Conservation (phyloP, 495 filamentous ascomycete species). For the Tetracladium marchalianum region DNA sequence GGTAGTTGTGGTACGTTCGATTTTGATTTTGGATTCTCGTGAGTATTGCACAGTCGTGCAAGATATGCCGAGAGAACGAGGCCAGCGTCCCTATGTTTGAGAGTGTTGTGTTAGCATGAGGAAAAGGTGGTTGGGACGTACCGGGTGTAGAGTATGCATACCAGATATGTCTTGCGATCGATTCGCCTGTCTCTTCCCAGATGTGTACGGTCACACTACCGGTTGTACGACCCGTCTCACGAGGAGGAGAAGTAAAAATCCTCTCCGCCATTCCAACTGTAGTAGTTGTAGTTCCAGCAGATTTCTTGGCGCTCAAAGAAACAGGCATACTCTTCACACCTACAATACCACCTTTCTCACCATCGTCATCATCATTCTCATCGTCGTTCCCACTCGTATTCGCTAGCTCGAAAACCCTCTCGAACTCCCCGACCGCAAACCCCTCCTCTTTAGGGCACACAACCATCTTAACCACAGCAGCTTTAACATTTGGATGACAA, state of each 20-base stretch:
- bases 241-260: conserved; percentile 1
- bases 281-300: neutral
- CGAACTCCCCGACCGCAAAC: conserved; percentile 27
- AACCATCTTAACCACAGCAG: conserved; percentile 7
- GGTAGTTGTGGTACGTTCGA: neutral
- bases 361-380: conserved; percentile 3
- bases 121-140: conserved; percentile 5
- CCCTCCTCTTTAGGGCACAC: conserved; percentile 9
- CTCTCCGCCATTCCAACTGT: conserved; percentile 9
- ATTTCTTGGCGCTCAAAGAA: neutral
- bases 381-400: conserved; percentile 4
- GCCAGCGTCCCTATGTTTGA: conserved; percentile 53
- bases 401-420: conserved; percentile 37
- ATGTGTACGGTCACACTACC: conserved; percentile 27
- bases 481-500: neutral
- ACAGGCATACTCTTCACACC: conserved; percentile 14
- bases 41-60: conserved; percentile 9
- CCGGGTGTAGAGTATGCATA: conserved; percentile 36
- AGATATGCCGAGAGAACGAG: conserved; percentile 43
- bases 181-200: conserved; percentile 89
- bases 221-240: neutral
- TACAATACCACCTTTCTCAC: conserved; percentile 5
- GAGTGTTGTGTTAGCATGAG: conserved; percentile 8
- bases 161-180: conserved; percentile 93
- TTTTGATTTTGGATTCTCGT: neutral